Evolutionary conservation across 2,329 filamentous ascomycete species (phyloP).

Genomic region (Myriangium duriaei): DNA sequence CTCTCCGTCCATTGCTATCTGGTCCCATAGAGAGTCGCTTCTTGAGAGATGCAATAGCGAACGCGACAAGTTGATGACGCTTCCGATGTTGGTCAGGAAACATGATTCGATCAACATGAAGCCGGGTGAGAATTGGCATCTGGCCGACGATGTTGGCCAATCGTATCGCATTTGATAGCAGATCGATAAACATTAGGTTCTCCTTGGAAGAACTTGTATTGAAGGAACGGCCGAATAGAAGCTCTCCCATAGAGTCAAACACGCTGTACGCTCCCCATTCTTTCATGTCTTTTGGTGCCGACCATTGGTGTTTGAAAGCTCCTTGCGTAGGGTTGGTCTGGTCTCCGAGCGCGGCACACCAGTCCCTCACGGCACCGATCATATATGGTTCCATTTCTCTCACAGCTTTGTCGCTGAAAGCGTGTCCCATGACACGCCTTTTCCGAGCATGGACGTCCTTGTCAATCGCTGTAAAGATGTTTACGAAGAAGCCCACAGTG

Average conservation of each 20-base stretch:
- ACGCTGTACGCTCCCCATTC: slow-evolving; percentile 1
- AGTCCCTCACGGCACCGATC: background rate
- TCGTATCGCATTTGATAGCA: background rate
- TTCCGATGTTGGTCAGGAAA: background rate
- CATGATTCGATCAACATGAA: background rate
- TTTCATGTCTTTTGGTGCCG: slow-evolving; percentile 2
- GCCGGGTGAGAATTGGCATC: background rate
- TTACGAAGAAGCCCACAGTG: background rate
- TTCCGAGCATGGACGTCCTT: background rate
- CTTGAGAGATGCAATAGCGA: background rate
- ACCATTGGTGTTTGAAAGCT: background rate
- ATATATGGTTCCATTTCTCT: background rate
- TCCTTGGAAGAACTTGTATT: background rate
- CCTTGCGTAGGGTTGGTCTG: too few species aligned
- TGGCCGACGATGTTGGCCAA: background rate
- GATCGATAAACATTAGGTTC: background rate
- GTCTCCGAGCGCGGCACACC: background rate
- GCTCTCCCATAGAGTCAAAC: slow-evolving; percentile 2
- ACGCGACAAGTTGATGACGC: slow-evolving; percentile 1
- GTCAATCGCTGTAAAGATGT: background rate
- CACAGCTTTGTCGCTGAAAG: background rate
- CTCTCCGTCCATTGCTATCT: background rate
- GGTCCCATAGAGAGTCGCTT: background rate
- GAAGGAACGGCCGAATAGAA: slow-evolving; percentile 4
- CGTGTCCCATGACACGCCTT: background rate